Conservation (phyloP, 2,329 filamentous ascomycete species). For the Thermothelomyces thermophilus region DNA sequence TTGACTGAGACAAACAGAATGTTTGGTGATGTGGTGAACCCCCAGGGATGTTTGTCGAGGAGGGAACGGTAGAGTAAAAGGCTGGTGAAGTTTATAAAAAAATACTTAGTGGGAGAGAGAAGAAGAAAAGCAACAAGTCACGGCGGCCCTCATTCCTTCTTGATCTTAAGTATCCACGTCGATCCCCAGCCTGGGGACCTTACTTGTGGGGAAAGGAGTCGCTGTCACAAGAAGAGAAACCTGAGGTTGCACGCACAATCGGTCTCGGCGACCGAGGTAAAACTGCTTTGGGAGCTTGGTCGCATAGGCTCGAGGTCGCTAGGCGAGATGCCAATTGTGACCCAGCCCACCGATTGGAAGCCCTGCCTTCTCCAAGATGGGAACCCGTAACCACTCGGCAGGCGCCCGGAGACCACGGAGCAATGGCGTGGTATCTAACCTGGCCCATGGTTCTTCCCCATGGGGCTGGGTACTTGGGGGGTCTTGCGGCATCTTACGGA, state of each 20-base stretch:
- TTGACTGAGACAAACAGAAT: no score
- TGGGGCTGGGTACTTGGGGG: background rate
- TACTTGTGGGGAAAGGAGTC: constrained; percentile 4
- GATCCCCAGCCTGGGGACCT: background rate
- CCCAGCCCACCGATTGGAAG: background rate
- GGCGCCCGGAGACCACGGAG: background rate
- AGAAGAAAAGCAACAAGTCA: background rate
- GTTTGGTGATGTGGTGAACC: no score
- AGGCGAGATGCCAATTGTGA: background rate
- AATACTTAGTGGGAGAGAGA: background rate
- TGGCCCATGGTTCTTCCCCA: background rate
- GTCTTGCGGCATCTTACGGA: background rate
- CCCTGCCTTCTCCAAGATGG: background rate
- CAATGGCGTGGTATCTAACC: constrained; percentile 5
- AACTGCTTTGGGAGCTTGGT: background rate
- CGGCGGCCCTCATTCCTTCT: background rate
- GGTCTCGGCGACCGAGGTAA: constrained; percentile 20
- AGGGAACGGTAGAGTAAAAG: no score
- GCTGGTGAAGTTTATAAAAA: no score
- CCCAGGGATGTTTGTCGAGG: background rate
- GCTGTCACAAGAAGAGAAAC: constrained; percentile 13
- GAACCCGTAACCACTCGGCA: constrained; percentile 1
- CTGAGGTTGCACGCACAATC: background rate
- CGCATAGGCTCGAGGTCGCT: background rate
- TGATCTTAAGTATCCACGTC: constrained; percentile 7